Evolutionary conservation across 2,329 filamentous ascomycete species (phyloP).

Genomic region (Penicillium sclerotigenum): DNA sequence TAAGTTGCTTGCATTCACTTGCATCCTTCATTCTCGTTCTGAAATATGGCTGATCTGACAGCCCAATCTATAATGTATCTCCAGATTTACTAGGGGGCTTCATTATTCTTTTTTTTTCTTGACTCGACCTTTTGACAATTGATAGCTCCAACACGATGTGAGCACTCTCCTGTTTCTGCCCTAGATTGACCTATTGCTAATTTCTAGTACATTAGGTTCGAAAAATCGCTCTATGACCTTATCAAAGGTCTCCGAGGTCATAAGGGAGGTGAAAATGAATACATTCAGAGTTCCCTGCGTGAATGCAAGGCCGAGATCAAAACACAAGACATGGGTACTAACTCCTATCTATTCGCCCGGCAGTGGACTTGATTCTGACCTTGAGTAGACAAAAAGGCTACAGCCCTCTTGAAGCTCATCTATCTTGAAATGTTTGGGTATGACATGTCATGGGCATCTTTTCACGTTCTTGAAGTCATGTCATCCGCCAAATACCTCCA

Average conservation of each 20-base stretch:
- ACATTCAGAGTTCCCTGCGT: slow-evolving; percentile 87
- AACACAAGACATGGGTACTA: slow-evolving; percentile 81
- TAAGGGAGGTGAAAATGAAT: slow-evolving; percentile 91
- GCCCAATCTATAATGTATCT: not conserved
- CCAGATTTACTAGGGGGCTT: not conserved
- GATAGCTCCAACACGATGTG: slow-evolving; percentile 1
- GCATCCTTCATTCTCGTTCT: not conserved
- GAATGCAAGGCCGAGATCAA: slow-evolving; percentile 94
- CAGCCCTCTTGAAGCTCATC: slow-evolving; percentile 88
- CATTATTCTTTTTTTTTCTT: not conserved
- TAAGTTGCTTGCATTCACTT: not conserved
- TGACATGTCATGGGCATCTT: slow-evolving; percentile 99
- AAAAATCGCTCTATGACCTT: slow-evolving; percentile 98
- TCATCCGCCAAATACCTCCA: slow-evolving; percentile 90
- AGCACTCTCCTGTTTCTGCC: not conserved
- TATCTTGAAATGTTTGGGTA: slow-evolving; percentile 99
- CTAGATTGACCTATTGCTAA: not conserved
- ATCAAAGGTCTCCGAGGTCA: slow-evolving; percentile 93
- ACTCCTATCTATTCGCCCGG: slow-evolving; percentile 2
- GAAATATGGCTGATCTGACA: not conserved
- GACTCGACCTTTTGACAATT: not conserved
- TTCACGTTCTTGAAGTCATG: slow-evolving; percentile 99
- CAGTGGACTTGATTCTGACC: slow-evolving; percentile 7
- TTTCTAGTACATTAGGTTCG: slow-evolving; percentile 66
- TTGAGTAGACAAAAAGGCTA: slow-evolving; percentile 80